Base-by-base conservation (phyloP, 2,329 filamentous ascomycete species). In the Metarhizium humberi region DNA sequence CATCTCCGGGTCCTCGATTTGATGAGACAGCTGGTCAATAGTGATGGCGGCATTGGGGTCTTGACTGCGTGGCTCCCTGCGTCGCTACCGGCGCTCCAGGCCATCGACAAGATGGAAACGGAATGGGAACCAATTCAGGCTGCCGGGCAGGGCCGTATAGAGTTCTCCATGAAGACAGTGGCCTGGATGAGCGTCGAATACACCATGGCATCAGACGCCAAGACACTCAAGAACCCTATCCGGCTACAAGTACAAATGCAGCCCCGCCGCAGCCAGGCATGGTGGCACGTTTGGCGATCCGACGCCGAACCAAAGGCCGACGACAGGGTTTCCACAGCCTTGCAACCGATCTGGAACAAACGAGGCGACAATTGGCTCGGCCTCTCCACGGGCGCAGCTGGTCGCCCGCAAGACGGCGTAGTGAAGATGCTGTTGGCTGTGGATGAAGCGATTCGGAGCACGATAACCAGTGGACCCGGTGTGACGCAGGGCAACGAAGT, bases 71-170 rank as follows among this genome's bases (percentile, higher is more conserved):
- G 73, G 64, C 71, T 88, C 32, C 77, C 78, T 1, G 67, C 77
- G 20, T 85, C 87, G 6, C 75, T 90, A 4, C 83, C 86, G 0
- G 70, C 90, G n/a, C 72, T 90, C 18, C 75, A 75, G 50, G 80
- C 78, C 1, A 70, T 92, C 2, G 78, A 83, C 57, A 71, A 72
- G 40, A 76, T 92, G 25, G 83, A 88, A 60, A 70, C 71, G 18
- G 68, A 71, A 2, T 85, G 83, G 78, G 69, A 70, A 13, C 62
- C 66, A 38, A 58, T 76, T 3, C 64, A 71, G 25, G 64, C 67
- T 11, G 73, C 70, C 11, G 73, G 74, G 38, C 73, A 76, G 52
- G 78, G 76, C 13, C 67, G 64, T 4, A 71, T 84, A 11, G 75
- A 75, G 43, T 71, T 86, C 45, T 74, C 78, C 20, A 73, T 78